Base-by-base conservation (phyloP, 305 asterid species). In the Withania somnifera region DNA sequence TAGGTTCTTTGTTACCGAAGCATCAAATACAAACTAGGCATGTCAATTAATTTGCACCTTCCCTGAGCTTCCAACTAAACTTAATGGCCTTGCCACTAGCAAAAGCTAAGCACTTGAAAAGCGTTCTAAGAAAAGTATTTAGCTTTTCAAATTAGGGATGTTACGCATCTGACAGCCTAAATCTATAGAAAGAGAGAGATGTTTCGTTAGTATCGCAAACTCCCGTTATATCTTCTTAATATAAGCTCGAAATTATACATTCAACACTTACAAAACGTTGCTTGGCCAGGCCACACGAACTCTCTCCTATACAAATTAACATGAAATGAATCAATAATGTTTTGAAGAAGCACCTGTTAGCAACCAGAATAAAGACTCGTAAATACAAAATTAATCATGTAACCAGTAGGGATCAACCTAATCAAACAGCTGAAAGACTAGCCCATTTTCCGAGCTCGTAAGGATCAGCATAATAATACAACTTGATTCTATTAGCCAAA, bases 391-490 rank as follows among this genome's bases (percentile, higher is more conserved):
- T 15, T 14, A 71, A 71, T 45, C 58, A 45, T 71, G 58, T 7
- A 45, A 40, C 34, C 36, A 22, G 38, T 13, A 3, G 40, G 69
- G 14, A 69, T 69, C 42, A 11, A 11, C n/a, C 30, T 22, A 42
- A 28, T 93, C 93, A 95, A 63, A 95, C 86, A 67, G 95, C 96
- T 8, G 98, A 95, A 83, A 92, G 97, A 84, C 95, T 92, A 14
- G 97, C 98, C 98, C 98, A 95, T 88, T 95, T 95, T 11, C 98
- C 99, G 2, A 95, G 95, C 78, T 95, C 99, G 19, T 92, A 92
- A 1, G 98, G 97, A 82, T 92, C 98, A 2, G 93, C 97, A 79
- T 93, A 91, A 84, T 95, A 95, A 85, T 93, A 95, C 84, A 95
- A 22, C 91, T 95, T 95, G 77, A 95, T 68, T 87, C 90, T 94